Percentiles rank a stretch among this genome's conserved stretches.
Conservation (phyloP, 306 rosid species). For the Myrica gale region DNA sequence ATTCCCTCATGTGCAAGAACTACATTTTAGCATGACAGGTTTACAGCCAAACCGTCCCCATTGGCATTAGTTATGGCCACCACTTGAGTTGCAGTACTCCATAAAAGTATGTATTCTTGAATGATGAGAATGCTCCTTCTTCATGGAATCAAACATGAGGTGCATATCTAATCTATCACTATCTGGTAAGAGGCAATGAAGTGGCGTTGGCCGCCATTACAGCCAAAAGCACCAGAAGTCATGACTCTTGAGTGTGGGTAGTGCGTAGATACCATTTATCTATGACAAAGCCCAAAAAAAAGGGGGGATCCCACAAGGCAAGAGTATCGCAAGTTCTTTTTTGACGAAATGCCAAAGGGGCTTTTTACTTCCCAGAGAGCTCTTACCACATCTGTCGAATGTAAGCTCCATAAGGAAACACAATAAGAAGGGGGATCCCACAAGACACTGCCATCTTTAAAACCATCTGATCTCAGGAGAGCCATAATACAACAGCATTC, state of each 20-base stretch:
- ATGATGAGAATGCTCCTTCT: slow-evolving; percentile 14
- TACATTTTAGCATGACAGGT: no score
- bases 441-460: slow-evolving; percentile 18
- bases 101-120: slow-evolving; percentile 9
- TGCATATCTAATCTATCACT: not conserved
- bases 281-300: not conserved
- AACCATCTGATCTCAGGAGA: slow-evolving; percentile 9
- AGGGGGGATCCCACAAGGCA: not conserved
- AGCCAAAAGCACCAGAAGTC: not conserved
- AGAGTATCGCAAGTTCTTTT: not conserved
- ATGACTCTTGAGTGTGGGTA: not conserved
- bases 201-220: not conserved
- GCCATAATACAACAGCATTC: slow-evolving; percentile 17
- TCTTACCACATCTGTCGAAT: not conserved
- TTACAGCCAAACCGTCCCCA: no score
- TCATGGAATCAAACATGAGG: slow-evolving; percentile 11
- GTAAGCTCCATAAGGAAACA: not conserved
- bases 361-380: slow-evolving; percentile 6
- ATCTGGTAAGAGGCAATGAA: slow-evolving; percentile 8
- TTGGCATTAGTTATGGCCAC: no score
- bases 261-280: not conserved
- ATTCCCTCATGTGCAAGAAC: no score
- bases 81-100: not conserved
- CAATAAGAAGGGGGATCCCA: slow-evolving; percentile 6
- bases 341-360: not conserved